Conservation (phyloP, 2,329 filamentous ascomycete genomes). For the Aspergillus melleus region DNA sequence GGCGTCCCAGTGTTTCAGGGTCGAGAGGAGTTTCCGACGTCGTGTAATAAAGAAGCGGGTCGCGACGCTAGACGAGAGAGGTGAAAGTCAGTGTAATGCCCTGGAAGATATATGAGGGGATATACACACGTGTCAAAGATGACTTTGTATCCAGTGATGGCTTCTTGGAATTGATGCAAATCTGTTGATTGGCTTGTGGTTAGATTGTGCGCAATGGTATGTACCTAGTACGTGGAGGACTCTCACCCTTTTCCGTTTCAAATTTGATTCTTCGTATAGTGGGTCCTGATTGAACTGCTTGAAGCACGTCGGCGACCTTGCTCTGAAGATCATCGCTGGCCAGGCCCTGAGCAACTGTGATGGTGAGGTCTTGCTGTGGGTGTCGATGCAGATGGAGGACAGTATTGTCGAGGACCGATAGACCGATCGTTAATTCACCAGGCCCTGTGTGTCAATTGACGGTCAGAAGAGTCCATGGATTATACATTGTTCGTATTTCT, state of each 20-base stretch:
- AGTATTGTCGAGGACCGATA: neutral
- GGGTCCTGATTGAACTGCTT: neutral
- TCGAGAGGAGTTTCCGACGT: neutral
- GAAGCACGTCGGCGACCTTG: neutral
- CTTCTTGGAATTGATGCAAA: neutral
- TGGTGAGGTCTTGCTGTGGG: neutral
- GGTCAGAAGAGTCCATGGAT: too few species aligned
- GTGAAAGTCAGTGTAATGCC: neutral
- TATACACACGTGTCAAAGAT: neutral
- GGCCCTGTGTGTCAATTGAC: neutral
- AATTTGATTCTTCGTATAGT: neutral
- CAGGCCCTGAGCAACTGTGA: neutral
- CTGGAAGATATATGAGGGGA: neutral
- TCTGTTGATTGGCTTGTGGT: neutral
- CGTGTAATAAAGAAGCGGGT: neutral
- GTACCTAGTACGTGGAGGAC: neutral
- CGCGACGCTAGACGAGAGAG: neutral
- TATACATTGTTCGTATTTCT: neutral
- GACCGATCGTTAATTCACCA: neutral
- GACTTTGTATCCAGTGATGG: neutral
- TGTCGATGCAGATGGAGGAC: neutral
- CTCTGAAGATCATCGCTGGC: neutral
- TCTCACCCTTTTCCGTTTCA: neutral
- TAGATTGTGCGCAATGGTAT: neutral
- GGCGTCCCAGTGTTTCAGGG: neutral